Conservation (phyloP, 2,329 filamentous ascomycete genomes). For the Gaeumannomyces sp. region DNA sequence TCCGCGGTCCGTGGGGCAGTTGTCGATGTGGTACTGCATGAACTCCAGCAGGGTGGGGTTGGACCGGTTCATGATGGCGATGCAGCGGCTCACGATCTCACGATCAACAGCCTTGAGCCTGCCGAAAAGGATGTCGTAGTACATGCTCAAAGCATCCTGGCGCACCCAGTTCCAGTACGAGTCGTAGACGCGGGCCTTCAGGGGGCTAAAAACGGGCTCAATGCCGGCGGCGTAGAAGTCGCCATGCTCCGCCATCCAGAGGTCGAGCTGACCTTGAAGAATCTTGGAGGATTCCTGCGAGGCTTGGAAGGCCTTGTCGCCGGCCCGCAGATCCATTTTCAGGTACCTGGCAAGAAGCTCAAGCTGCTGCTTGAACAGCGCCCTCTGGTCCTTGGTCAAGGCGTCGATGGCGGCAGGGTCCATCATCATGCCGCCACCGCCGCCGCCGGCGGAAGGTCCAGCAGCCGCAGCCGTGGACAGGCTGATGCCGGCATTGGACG, state of each 20-base stretch:
- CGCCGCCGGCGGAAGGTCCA: conserved; percentile 62
- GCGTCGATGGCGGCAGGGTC: conserved; percentile 95
- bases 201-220: conserved; percentile 83
- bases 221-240: conserved; percentile 95
- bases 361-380: conserved; percentile 96
- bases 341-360: conserved; percentile 93
- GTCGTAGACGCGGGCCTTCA: conserved; percentile 95
- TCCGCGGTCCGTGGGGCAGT: conserved; percentile 92
- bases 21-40: conserved; percentile 99
- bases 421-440: conserved; percentile 98
- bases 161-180: conserved; percentile 99
- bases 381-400: conserved; percentile 91
- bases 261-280: conserved; percentile 85
- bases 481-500: conserved; percentile 73
- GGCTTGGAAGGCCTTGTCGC: conserved; percentile 84
- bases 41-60: conserved; percentile 94
- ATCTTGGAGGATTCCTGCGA: conserved; percentile 81
- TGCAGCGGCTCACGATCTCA: conserved; percentile 97
- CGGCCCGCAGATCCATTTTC: conserved; percentile 94
- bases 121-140: conserved; percentile 98
- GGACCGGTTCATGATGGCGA: conserved; percentile 98
- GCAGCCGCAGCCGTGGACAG: conserved; percentile 70
- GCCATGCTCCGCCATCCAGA: conserved; percentile 93
- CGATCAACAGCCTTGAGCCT: conserved; percentile 88
- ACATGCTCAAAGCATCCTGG: conserved; percentile 96